Percentiles rank a stretch among this genome's conserved stretches.
These are phyloP conservation scores for Lathyrus tuberosus DNA, from an alignment of 306 rosid genomes.

Conservation along the genomic window DNA sequence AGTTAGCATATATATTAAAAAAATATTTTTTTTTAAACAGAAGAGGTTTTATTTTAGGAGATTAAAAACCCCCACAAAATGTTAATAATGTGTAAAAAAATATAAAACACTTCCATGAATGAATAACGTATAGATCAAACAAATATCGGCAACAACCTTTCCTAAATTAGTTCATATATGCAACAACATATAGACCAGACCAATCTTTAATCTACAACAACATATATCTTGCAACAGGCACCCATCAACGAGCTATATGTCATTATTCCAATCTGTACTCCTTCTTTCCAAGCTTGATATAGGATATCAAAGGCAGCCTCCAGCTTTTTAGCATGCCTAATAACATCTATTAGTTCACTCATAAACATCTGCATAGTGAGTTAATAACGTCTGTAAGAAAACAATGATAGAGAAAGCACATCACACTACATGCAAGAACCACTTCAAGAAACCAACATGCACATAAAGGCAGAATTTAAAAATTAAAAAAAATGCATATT, in stretches of 20 bases:
- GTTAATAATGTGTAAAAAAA: too few species aligned
- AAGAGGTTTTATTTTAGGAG: too few species aligned
- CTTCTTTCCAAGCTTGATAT: slow-evolving; percentile 61
- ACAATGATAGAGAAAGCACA: slow-evolving; percentile 32
- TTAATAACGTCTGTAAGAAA: slow-evolving; percentile 38
- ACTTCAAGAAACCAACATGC: slow-evolving; percentile 30
- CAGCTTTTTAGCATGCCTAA: slow-evolving; percentile 89
- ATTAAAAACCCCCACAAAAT: too few species aligned
- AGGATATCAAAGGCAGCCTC: slow-evolving; percentile 87
- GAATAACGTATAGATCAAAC: too few species aligned
- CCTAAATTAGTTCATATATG: too few species aligned
- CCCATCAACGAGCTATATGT: slow-evolving; percentile 97
- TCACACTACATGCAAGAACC: slow-evolving; percentile 26
- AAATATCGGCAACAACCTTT: too few species aligned
- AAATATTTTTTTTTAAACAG: too few species aligned
- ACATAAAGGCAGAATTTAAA: slow-evolving; percentile 18
- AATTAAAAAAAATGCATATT: slow-evolving; percentile 20
- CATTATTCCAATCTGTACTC: slow-evolving; percentile 64
- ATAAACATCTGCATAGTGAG: slow-evolving; percentile 75
- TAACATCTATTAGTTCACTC: slow-evolving; percentile 92
- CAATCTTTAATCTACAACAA: too few species aligned
- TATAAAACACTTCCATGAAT: too few species aligned
- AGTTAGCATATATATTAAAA: too few species aligned
- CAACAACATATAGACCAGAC: too few species aligned
- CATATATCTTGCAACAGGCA: slow-evolving; percentile 96